Base-by-base conservation (phyloP, 208 protist genomes). In the Vickermania ingenoplastis region DNA sequence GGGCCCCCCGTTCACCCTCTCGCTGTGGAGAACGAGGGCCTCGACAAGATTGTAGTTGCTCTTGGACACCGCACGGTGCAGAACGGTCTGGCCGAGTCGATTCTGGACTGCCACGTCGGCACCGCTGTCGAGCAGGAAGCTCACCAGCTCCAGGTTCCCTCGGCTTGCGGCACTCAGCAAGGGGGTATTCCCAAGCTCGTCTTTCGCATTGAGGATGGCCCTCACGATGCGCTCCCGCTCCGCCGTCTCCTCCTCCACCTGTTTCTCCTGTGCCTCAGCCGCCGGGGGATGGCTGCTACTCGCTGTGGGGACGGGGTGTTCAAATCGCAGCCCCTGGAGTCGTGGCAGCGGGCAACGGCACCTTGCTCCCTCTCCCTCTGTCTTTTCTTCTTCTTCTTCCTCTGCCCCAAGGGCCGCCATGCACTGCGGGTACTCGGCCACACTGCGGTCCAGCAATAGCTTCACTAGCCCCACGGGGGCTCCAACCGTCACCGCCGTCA, bases 51-150 rank as follows among this genome's bases (percentile, higher is more conserved):
- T 81, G 48, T 64, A 51, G 64, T 79, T 59, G 41, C 87, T 83
- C 7, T 78, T 69, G 53, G 71, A 79, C 50, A 89, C 83, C 1
- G 85, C 76, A 11, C 90, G 87, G 60, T 96, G 90, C 53, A 96
- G 76, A 3, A 61, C 74, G 0, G 90, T 79, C 63, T 96, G 85
- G 28, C 85, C 83, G 11, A 77, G 75, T 22, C 61, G 61, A 62
- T 93, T 93, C 57, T 86, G 82, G 17, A 75, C 64, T 26, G 56
- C 65, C 62, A 90, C 64, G 22, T 87, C 63, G 1, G 81, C 85
- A 13, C 87, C 90, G 29, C 68, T 58, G 63, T 81, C 52, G 22
- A 94, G 75, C 29, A 96, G 71, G 29, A 84, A 78, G 45, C 70
- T 63, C 50, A 81, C 69, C n/a, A 91, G 59, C 30, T 49, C 31